Evolutionary conservation across 2,329 filamentous ascomycete genomes (phyloP).

Genomic region (Claviceps monticola): DNA sequence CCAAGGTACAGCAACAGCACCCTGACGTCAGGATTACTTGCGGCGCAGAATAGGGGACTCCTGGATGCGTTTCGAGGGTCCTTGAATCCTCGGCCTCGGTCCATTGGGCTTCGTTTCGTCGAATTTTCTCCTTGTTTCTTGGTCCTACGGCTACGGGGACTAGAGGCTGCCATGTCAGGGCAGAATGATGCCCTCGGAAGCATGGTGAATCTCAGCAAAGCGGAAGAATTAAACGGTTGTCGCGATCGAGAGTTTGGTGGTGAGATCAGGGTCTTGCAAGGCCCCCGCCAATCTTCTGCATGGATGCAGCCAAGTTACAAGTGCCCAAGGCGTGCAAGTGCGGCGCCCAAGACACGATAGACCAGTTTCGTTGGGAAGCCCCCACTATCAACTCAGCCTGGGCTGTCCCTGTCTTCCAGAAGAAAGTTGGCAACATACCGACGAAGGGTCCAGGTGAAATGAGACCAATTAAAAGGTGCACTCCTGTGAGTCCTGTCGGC

Average conservation of each 20-base stretch:
- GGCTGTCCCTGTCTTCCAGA: neutral
- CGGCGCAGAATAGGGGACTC: neutral
- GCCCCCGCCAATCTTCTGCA: neutral
- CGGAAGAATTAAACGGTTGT: neutral
- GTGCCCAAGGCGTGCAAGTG: neutral
- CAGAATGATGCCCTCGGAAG: neutral
- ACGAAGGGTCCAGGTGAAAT: too few species aligned
- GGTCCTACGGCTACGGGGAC: neutral
- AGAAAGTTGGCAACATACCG: neutral
- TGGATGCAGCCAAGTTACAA: neutral
- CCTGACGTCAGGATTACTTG: neutral
- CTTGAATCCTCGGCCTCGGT: too few species aligned
- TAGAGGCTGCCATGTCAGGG: neutral
- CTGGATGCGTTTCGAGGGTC: neutral
- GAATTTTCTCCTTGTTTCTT: too few species aligned
- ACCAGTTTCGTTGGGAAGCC: neutral
- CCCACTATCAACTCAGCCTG: neutral
- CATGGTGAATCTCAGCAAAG: neutral
- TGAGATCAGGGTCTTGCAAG: constrained; percentile 15
- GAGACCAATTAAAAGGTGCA: too few species aligned
- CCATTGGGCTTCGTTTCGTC: too few species aligned
- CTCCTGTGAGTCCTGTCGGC: too few species aligned
- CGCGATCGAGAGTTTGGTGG: constrained; percentile 18
- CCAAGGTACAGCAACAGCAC: neutral
- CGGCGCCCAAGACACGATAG: neutral